Conservation (phyloP, 495 filamentous ascomycete genomes). For the Melanomma pulvis-pyrius region DNA sequence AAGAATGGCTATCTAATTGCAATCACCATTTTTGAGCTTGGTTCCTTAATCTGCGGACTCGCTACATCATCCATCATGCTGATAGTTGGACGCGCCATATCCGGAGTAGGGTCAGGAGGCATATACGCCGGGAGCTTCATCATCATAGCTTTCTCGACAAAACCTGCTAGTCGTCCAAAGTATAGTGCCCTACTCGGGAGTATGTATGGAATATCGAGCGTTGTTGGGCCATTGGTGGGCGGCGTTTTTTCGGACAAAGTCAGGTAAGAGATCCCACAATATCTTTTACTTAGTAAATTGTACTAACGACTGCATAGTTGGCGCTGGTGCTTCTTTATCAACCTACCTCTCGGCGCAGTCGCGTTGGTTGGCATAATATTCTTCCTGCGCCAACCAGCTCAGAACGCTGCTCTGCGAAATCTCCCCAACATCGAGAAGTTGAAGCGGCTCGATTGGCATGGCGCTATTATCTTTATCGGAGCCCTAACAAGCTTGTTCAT, state of each 20-base stretch:
- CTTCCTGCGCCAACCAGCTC: conserved; percentile 47
- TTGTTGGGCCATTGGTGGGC: conserved; percentile 54
- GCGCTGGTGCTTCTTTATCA: conserved; percentile 61
- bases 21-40: conserved; percentile 36
- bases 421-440: conserved; percentile 41
- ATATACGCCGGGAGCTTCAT: conserved; percentile 39
- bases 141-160: conserved; percentile 42
- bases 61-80: conserved; percentile 33
- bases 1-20: conserved; percentile 45
- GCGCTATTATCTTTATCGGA: conserved; percentile 36
- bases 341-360: conserved; percentile 54
- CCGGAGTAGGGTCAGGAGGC: conserved; percentile 38
- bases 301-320: conserved; percentile 36
- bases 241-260: conserved; percentile 52
- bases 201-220: conserved; percentile 47
- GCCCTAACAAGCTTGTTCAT: conserved; percentile 36
- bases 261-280: too few species aligned
- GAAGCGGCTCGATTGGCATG: conserved; percentile 37
- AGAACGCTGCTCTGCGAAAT: conserved; percentile 40
- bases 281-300: too few species aligned
- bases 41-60: conserved; percentile 31
- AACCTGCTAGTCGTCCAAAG: conserved; percentile 44
- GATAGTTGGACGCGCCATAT: conserved; percentile 39
- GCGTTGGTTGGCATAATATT: conserved; percentile 47
- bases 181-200: conserved; percentile 50